Conservation (phyloP, 352 stramenopile species). For the Globisporangium spiculum region DNA sequence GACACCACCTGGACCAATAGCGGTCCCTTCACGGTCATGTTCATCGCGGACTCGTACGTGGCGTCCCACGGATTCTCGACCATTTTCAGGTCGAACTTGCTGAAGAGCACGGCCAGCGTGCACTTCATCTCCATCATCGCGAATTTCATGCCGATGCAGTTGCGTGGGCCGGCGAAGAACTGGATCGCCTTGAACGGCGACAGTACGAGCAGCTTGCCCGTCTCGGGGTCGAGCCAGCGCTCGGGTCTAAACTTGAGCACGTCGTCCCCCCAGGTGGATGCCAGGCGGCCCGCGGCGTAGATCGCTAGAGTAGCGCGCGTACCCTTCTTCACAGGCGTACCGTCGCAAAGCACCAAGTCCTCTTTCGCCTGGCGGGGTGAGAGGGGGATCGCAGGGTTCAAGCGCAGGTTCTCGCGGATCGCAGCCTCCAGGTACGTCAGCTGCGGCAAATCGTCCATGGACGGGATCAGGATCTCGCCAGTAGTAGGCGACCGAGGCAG, state of each 20-base stretch:
- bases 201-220: slow-evolving; percentile 21
- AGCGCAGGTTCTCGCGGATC: slow-evolving; percentile 58
- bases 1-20: not conserved
- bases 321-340: slow-evolving; percentile 50
- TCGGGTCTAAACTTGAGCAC: slow-evolving; percentile 55
- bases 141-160: not conserved
- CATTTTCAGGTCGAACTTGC: not conserved
- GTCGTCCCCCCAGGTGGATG: slow-evolving; percentile 51
- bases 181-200: not conserved
- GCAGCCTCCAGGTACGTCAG: slow-evolving; percentile 61
- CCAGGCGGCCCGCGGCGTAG: slow-evolving; percentile 43
- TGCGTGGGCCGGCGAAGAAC: not conserved
- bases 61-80: not conserved
- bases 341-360: slow-evolving; percentile 51
- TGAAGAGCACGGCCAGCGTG: not conserved
- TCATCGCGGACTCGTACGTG: not conserved
- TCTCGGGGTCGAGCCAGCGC: slow-evolving; percentile 49
- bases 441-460: slow-evolving; percentile 41
- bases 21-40: not conserved
- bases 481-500: slow-evolving; percentile 23
- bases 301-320: slow-evolving; percentile 35
- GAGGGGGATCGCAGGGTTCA: slow-evolving; percentile 47
- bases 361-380: slow-evolving; percentile 23
- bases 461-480: slow-evolving; percentile 23
- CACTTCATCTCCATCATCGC: slow-evolving; percentile 12